Percentiles rank a stretch among this genome's conserved stretches.
These are phyloP conservation scores for Cladophialophora chaetospira DNA, from an alignment of 2,329 filamentous ascomycete genomes.

Conservation along the genomic window DNA sequence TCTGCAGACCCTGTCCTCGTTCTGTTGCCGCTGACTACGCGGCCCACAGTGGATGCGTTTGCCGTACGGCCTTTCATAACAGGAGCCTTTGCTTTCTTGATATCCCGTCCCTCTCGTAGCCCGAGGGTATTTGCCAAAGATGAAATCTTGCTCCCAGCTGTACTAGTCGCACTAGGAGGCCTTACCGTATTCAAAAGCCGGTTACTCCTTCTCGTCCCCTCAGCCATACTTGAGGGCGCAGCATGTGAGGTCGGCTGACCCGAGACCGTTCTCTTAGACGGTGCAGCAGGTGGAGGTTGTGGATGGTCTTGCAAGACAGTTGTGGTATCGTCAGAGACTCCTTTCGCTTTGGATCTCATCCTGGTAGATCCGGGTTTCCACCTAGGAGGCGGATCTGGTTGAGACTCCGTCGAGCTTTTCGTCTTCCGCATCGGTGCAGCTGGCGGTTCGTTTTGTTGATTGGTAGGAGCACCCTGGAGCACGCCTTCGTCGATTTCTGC, in stretches of 20 bases:
- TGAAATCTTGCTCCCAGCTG: conserved; percentile 57
- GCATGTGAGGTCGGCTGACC: conserved; percentile 63
- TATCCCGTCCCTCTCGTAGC: conserved; percentile 66
- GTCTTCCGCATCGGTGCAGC: conserved; percentile 52
- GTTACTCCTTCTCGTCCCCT: conserved; percentile 65
- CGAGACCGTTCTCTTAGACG: conserved; percentile 80
- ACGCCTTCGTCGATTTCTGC: conserved; percentile 27
- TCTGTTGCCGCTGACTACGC: conserved; percentile 87
- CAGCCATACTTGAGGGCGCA: conserved; percentile 59
- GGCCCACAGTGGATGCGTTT: conserved; percentile 71
- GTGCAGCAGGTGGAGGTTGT: conserved; percentile 48
- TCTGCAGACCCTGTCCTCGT: conserved; percentile 66
- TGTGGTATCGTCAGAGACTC: conserved; percentile 44
- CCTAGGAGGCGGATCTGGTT: conserved; percentile 62
- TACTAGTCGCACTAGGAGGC: conserved; percentile 51
- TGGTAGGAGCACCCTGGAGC: conserved; percentile 24
- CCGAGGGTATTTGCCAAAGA: conserved; percentile 60
- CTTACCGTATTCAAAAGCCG: conserved; percentile 72
- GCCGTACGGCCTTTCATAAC: conserved; percentile 67
- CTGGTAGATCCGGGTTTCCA: conserved; percentile 58
- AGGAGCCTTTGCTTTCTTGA: conserved; percentile 81
- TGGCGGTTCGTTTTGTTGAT: conserved; percentile 44
- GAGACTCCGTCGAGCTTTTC: conserved; percentile 56
- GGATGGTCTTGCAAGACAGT: conserved; percentile 36
- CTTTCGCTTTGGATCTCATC: conserved; percentile 44